phyloP scores from a whole-genome alignment of 106 monocot genomes.

The Dendrobium huoshanense region DNA sequence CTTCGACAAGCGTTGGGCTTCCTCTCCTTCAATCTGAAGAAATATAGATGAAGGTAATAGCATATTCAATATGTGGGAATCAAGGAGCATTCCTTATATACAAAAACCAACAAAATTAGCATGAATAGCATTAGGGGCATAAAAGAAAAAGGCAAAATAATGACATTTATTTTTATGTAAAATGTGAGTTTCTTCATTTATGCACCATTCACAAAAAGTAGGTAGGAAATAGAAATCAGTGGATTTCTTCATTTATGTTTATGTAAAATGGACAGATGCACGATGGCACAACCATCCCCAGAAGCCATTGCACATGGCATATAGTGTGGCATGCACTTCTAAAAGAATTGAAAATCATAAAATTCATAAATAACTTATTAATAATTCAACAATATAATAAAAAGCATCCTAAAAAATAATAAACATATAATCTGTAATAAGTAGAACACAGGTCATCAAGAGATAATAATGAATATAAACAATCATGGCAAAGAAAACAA shows the following conservation, averaged over 20 bases:
- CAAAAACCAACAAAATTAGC: constrained; percentile 2
- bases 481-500: background rate
- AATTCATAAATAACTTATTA: background rate
- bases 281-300: background rate
- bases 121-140: background rate
- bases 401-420: background rate
- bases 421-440: background rate
- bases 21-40: constrained; percentile 89
- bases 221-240: background rate
- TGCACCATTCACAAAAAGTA: background rate
- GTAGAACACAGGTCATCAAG: background rate
- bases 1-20: constrained; percentile 50
- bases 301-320: background rate
- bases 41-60: background rate
- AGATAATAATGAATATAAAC: background rate
- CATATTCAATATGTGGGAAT: background rate
- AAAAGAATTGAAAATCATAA: background rate
- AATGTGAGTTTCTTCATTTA: no score
- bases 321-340: background rate
- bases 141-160: no score
- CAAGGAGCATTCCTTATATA: background rate
- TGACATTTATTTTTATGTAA: no score
- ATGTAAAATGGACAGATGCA: background rate
- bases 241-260: background rate
- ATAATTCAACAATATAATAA: background rate